Conservation (phyloP, 106 monocot species). For the Triglochin maritima region DNA sequence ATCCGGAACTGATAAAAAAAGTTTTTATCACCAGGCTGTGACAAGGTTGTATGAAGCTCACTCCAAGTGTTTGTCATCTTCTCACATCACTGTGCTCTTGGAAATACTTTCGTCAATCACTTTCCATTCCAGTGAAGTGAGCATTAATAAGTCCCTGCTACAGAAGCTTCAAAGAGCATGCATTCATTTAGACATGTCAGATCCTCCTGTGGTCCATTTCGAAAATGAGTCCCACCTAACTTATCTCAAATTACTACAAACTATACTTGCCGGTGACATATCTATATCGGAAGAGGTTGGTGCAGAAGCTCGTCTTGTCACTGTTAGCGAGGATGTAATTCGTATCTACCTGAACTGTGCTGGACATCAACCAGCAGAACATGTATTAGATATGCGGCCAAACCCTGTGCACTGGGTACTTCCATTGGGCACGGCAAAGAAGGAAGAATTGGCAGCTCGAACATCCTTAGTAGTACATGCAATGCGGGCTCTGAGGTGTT, state of each 20-base stretch:
- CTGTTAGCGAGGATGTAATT: constrained; percentile 44
- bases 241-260: constrained; percentile 53
- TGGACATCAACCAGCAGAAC: constrained; percentile 14
- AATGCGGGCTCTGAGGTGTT: constrained; percentile 27
- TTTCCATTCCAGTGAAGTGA: constrained; percentile 56
- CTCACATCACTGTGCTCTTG: constrained; percentile 39
- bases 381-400: constrained; percentile 1
- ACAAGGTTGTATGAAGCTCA: constrained; percentile 56
- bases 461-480: constrained; percentile 39
- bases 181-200: constrained; percentile 54
- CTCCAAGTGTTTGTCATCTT: constrained; percentile 27
- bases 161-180: constrained; percentile 63
- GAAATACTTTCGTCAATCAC: constrained; percentile 59
- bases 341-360: constrained; percentile 72
- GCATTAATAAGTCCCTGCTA: constrained; percentile 24
- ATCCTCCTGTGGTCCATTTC: constrained; percentile 77
- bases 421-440: constrained; percentile 65
- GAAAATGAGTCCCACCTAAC: constrained; percentile 68
- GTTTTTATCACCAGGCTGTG: constrained; percentile 23
- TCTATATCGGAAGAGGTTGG: constrained; percentile 27
- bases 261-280: constrained; percentile 20
- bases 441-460: constrained; percentile 76
- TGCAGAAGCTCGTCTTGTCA: constrained; percentile 41
- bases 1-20: too few species aligned
- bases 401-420: constrained; percentile 36